Evolutionary conservation across 257 asterid species (phyloP), one percentile per base, ranked within the genome.

Genomic region (Voacanga thouarsii): DNA sequence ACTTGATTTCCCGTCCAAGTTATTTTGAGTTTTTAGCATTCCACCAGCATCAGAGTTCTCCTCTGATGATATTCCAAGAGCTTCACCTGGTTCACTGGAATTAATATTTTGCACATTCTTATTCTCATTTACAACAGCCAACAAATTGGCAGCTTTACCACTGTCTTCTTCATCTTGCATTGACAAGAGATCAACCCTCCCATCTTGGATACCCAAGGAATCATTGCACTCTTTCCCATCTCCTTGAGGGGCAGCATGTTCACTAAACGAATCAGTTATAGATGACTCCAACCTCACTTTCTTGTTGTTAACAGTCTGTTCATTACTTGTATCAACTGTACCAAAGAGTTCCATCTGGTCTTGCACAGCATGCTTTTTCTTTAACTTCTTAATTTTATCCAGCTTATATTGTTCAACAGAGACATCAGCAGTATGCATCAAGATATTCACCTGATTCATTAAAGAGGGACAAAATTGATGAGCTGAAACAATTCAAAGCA

Each of bases 401-500:
- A 71, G 67, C 67, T 65, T 78, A 7, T 71, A 2, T 26, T 51
- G 2, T 7, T 5, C 8, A 57, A 74, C 8, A 72, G 69, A 63
- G 37, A 86, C 91, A 72, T 84, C 88, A 80, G 87, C 87, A 85
- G 92, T 90, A 78, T 90, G 95, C 87, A 82, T 85, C 84, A 88
- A 80, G 75, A 90, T 77, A 79, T 90, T 90, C 76, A 88, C 92
- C 94, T 88, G 87, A 74, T 77, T 41, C 75, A 24, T 47, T 18
- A 51, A 64, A 44, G 43, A 43, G 23, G 55, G 37, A 67, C 2
- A 7, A 16, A 64, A 2, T 9, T 8, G 11, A 39, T 37, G 30
- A 67, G 50, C 49, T 67, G 47, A 65, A 39, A 23, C 4, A 26
- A 28, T 12, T 37, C n/a, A 55, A 71, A n/a, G 5, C 23, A 74